These are phyloP conservation scores for Heterobasidion parviporum DNA, from an alignment of 1,284 basidiomycete genomes.

Conservation along the genomic window DNA sequence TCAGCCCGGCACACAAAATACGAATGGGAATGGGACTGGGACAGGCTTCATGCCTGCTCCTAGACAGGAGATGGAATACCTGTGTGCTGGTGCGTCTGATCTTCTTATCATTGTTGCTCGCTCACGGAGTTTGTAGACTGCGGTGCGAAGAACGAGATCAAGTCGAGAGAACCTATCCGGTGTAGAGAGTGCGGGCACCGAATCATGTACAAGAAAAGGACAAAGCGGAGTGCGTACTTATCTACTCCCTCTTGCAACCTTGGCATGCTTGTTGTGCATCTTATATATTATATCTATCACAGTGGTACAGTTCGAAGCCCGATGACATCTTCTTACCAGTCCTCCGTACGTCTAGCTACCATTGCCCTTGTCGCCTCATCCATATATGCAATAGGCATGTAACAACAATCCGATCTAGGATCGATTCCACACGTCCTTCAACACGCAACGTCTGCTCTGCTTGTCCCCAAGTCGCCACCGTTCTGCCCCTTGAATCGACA, in stretches of 20 bases:
- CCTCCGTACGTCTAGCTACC: constrained; percentile 10
- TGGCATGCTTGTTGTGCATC: no score
- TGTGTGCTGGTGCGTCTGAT: constrained; percentile 75
- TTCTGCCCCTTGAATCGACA: constrained; percentile 36
- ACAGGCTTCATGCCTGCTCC: constrained; percentile 26
- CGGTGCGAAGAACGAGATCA: constrained; percentile 89
- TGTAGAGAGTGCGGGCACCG: constrained; percentile 97
- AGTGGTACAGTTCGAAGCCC: constrained; percentile 89
- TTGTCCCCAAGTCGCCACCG: constrained; percentile 41
- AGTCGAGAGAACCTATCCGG: constrained; percentile 89
- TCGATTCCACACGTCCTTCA: constrained; percentile 26
- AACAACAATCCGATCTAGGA: constrained; percentile 46
- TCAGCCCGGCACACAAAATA: constrained; percentile 22
- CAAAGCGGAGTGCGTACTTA: constrained; percentile 76
- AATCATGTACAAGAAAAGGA: constrained; percentile 99
- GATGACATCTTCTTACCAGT: constrained; percentile 30
- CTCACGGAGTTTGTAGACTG: constrained; percentile 58
- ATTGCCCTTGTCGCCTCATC: constrained; percentile 28
- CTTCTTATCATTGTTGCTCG: constrained; percentile 10
- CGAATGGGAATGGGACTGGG: constrained; percentile 8
- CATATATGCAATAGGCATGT: constrained; percentile 49
- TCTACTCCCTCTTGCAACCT: background rate
- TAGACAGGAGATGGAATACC: constrained; percentile 77
- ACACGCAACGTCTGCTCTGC: constrained; percentile 31
- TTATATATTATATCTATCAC: background rate